Evolutionary conservation across 139 green algal genomes (phyloP).

Genomic region (Raphidocelis subcapitata): DNA sequence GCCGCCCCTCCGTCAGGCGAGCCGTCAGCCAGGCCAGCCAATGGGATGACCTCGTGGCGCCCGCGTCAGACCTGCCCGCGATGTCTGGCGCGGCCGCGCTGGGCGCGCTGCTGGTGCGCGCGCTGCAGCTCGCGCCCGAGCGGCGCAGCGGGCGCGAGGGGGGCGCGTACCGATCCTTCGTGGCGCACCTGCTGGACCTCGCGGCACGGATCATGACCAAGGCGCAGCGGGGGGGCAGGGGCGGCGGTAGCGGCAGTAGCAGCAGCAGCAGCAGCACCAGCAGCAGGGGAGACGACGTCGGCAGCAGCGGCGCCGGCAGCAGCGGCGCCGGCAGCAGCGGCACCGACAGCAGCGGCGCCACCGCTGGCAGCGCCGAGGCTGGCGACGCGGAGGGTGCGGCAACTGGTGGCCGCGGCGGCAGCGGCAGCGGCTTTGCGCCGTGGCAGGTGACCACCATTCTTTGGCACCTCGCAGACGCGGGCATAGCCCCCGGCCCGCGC

Average conservation of each 20-base stretch:
- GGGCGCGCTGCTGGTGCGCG: too few relatives aligned
- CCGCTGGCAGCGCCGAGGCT: not conserved
- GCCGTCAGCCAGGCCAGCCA: too few relatives aligned
- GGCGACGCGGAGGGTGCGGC: too few relatives aligned
- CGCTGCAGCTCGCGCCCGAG: too few relatives aligned
- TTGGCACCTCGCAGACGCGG: not conserved
- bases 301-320: too few relatives aligned
- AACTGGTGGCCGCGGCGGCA: not conserved
- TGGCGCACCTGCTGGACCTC: too few relatives aligned
- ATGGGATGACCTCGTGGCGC: too few relatives aligned
- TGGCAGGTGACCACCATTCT: not conserved
- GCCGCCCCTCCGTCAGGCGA: too few relatives aligned
- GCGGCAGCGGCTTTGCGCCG: not conserved
- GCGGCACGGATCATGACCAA: not conserved
- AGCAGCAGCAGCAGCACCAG: not conserved
- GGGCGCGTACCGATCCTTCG: too few relatives aligned
- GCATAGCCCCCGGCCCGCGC: not conserved
- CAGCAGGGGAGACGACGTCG: not conserved
- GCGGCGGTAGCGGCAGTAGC: not conserved
- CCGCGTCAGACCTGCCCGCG: too few relatives aligned
- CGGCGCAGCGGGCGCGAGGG: too few relatives aligned
- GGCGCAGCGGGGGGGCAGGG: not conserved
- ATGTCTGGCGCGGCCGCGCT: too few relatives aligned
- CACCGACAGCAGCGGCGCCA: not conserved
- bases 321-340: not conserved